A percentile compares a stretch with the other conserved stretches of the same genome.
Conservation (phyloP, 805 yeast genomes). For the Metschnikowia gruessii region DNA sequence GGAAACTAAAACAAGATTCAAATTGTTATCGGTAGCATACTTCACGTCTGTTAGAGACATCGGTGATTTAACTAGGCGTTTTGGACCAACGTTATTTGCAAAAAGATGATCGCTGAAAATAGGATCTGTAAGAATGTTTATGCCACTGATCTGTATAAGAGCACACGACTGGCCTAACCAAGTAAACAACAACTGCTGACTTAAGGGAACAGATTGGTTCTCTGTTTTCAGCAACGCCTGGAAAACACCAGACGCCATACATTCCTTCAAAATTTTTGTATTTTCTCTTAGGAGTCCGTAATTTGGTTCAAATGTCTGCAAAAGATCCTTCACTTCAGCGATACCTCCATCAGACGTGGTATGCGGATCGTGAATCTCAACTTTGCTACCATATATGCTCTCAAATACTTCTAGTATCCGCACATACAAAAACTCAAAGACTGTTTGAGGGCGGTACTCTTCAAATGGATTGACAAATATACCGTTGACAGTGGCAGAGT, state of each 20-base stretch:
- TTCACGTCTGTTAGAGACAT: conserved; percentile 54
- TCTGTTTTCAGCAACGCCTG: conserved; percentile 12
- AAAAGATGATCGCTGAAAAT: conserved; percentile 66
- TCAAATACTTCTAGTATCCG: conserved; percentile 70
- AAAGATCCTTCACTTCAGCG: conserved; percentile 43
- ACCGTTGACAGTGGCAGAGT: conserved; percentile 55
- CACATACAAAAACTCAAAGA: conserved; percentile 77
- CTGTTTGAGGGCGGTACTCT: conserved; percentile 87
- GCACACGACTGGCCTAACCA: conserved; percentile 96
- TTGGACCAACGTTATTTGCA: conserved; percentile 69
- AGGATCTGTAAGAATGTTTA: conserved; percentile 86
- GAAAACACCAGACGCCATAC: conserved; percentile 23
- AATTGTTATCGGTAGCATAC: conserved; percentile 51
- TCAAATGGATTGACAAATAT: conserved; percentile 86
- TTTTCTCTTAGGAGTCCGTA: conserved; percentile 42
- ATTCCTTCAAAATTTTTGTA: conserved; percentile 28
- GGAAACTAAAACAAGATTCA: conserved; percentile 71
- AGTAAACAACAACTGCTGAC: conserved; percentile 59
- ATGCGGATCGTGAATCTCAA: conserved; percentile 36
- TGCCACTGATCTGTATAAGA: conserved; percentile 61
- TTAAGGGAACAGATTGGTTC: conserved; percentile 1
- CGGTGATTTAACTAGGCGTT: conserved; percentile 78
- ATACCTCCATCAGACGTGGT: conserved; percentile 39
- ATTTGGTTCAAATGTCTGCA: conserved; percentile 63
- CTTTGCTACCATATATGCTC: conserved; percentile 39